Base-by-base conservation (phyloP, 2,329 filamentous ascomycete genomes). In the Colletotrichum costaricense region DNA sequence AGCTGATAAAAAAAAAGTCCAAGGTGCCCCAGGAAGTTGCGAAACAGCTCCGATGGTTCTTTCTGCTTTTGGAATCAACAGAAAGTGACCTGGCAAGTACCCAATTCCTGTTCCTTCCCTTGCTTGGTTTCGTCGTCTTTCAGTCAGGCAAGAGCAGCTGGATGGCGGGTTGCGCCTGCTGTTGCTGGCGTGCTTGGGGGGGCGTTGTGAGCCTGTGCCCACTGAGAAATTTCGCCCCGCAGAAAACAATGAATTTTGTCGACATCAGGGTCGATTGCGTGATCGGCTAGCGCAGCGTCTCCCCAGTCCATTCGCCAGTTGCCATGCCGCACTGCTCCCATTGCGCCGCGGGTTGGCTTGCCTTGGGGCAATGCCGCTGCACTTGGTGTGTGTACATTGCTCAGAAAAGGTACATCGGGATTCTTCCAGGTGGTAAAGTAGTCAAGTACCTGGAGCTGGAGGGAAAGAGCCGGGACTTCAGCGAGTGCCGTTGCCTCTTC, bases 231-330 rank as follows among this genome's bases (percentile, higher is more conserved):
- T 42, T 68, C 46, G 72, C 72, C 72, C 72, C 72, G 72, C 72
- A 74, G 72, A 74, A 64, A 68, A 73, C 72, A 74, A 68, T 59
- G 63, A 73, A 72, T 74, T 74, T 74, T 72, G 68, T 74, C 72
- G 72, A 72, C 69, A 74, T 74, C 68, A 68, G 72, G 69, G 76
- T 76, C 74, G 79, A 81, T 81, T 81, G 80, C 80, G 80, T 81
- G 80, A 81, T 81, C 77, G 78, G 74, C 76, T 81, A 81, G 78
- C 77, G 78, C 71, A 73, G 71, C 71, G 62, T 66, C 60, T 71
- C 71, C 67, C 71, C 67, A 71, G 67, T 71, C 71, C 67, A 71
- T 73, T 73, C 67, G 71, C 71, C 57, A 55, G 59, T 46, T 55
- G 33, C 38, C 14, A 56, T 73, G 49, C 67, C 67, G 71, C 67